Conservation (phyloP, 1,139 yeast genomes). For the Blastobotrys petasosporus region DNA sequence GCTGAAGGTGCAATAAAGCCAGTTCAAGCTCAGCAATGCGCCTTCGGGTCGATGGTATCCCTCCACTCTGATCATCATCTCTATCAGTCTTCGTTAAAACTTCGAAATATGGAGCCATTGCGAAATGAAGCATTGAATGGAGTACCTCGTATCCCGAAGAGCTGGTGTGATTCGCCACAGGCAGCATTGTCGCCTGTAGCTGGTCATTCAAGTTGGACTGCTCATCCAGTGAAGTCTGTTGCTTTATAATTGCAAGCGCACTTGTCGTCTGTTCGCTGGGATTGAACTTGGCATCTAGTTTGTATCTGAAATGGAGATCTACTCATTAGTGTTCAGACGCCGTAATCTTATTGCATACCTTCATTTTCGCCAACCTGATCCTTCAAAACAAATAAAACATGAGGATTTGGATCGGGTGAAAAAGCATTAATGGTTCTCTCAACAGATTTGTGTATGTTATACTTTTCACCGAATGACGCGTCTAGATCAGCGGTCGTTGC, state of each 20-base stretch:
- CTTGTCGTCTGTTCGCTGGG: slow-evolving; percentile 17
- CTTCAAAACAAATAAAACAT: slow-evolving; percentile 24
- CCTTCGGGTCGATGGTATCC: slow-evolving; percentile 34
- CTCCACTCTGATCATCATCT: slow-evolving; percentile 16
- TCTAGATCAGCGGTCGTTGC: slow-evolving; percentile 23
- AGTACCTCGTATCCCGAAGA: slow-evolving; percentile 47
- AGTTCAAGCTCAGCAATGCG: slow-evolving; percentile 65
- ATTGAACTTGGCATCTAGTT: slow-evolving; percentile 14
- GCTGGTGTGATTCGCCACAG: slow-evolving; percentile 15
- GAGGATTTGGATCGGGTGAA: slow-evolving; percentile 22
- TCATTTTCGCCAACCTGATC: slow-evolving; percentile 12
- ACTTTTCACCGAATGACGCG: slow-evolving; percentile 18
- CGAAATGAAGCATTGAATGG: slow-evolving; percentile 51
- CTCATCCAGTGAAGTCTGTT: slow-evolving; percentile 35
- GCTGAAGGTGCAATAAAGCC: slow-evolving; percentile 64
- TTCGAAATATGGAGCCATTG: slow-evolving; percentile 51
- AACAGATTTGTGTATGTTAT: slow-evolving; percentile 11
- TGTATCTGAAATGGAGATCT: slow-evolving; percentile 7
- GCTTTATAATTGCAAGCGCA: slow-evolving; percentile 42
- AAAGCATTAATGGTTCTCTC: slow-evolving; percentile 16
- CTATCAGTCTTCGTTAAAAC: slow-evolving; percentile 29
- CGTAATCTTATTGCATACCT: slow-evolving; percentile 4
- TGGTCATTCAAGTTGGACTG: slow-evolving; percentile 36
- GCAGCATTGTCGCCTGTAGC: slow-evolving; percentile 35
- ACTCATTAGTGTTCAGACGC: not conserved